A percentile compares a stretch with the other conserved stretches of the same genome.
Conservation (phyloP, 345 rosid species). For the Adansonia digitata region DNA sequence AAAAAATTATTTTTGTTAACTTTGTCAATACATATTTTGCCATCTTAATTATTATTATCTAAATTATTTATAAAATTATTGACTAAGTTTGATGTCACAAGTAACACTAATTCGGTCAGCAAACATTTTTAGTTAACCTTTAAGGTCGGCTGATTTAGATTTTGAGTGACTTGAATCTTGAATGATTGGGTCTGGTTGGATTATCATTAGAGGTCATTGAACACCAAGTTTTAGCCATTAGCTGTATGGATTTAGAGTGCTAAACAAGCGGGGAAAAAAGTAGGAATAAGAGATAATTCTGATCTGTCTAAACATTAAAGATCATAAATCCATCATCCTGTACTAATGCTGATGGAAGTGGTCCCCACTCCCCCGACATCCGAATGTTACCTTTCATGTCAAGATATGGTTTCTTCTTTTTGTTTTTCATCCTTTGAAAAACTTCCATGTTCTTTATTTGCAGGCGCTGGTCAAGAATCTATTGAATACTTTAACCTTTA, state of each 20-base stretch:
- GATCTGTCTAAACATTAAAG: neutral
- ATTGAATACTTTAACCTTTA: conserved; percentile 32
- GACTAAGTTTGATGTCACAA: no score
- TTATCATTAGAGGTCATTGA: neutral
- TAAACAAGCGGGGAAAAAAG: neutral
- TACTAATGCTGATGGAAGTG: neutral
- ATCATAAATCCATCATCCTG: neutral
- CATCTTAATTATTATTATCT: no score
- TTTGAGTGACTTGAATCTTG: no score
- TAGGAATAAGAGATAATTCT: neutral
- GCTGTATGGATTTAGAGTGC: neutral
- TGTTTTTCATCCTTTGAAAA: neutral
- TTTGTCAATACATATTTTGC: neutral
- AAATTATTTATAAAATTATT: no score
- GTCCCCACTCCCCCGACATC: neutral
- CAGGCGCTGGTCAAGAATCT: conserved; percentile 57
- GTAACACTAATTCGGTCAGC: no score
- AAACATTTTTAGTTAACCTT: no score
- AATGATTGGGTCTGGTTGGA: no score
- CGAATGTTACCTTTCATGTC: neutral
- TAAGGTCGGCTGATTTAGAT: no score
- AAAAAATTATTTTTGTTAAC: neutral
- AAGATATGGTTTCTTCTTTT: neutral
- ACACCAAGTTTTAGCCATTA: neutral
- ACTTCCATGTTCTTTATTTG: neutral